Base-by-base conservation (phyloP, 2,329 filamentous ascomycete genomes). In the Coniella lustricola region DNA sequence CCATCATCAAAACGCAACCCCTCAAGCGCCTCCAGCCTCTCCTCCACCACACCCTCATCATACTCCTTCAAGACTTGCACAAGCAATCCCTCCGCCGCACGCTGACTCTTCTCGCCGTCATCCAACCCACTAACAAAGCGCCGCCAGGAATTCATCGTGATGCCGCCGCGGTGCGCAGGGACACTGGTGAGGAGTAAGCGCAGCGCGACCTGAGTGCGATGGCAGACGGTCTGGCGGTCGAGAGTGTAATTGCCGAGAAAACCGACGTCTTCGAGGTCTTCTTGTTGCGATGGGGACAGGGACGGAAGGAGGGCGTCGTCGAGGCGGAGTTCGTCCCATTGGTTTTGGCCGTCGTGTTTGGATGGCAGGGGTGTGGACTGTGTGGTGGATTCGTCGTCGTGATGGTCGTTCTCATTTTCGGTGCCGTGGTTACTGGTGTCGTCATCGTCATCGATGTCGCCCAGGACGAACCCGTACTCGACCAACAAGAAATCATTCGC, bases 401-500 rank as follows among this genome's bases (percentile, higher is more conserved):
- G n/a, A n/a, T n/a, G n/a, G n/a, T n/a, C n/a, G n/a, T n/a, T n/a
- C n/a, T n/a, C n/a, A n/a, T n/a, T n/a, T n/a, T n/a, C n/a, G n/a
- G n/a, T n/a, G n/a, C n/a, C n/a, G n/a, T n/a, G n/a, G n/a, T n/a
- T n/a, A n/a, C n/a, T n/a, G n/a, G n/a, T n/a, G n/a, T n/a, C n/a
- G n/a, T n/a, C n/a, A n/a, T n/a, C n/a, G n/a, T n/a, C n/a, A n/a
- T n/a, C n/a, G n/a, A n/a, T n/a, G n/a, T 29, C 25, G 10, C 25
- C 25, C 25, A 74, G 61, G 10, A 73, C 60, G 55, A 79, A 79
- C 4, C 75, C 75, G 55, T 79, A 90, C 64, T 89, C 85, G 0
- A 79, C 75, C 2, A 90, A 72, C 16, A 90, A 65, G 55, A 86
- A 85, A 59, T 90, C 85, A 54, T 87, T 87, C 22, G 75, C 75